phyloP scores from a whole-genome alignment of 768 basidiomycete genomes.

The Clavaria fumosa region DNA sequence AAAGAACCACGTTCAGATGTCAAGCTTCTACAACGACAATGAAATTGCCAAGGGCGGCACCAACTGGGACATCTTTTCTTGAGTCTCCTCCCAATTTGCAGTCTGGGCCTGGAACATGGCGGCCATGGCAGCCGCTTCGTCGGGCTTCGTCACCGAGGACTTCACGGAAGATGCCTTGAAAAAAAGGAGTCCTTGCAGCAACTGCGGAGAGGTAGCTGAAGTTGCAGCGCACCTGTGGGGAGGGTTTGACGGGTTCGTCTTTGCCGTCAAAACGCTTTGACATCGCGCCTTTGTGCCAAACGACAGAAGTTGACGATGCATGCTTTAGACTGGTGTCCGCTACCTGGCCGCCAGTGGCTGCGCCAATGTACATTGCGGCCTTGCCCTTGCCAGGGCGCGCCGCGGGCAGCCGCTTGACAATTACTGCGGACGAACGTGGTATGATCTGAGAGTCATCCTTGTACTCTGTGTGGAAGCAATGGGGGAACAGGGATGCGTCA shows the following conservation, averaged over 20 bases:
- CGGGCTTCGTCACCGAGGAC: conserved; percentile 39
- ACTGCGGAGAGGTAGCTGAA: conserved; percentile 2
- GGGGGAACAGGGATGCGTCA: not conserved
- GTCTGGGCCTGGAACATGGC: conserved; percentile 95
- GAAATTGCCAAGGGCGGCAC: conserved; percentile 49
- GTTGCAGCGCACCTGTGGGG: conserved; percentile 16
- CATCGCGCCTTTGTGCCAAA: conserved; percentile 65
- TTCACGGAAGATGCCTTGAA: conserved; percentile 21
- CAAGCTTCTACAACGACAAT: conserved; percentile 42
- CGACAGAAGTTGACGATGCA: conserved; percentile 20
- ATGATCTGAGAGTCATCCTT: conserved; percentile 85
- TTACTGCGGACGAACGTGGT: conserved; percentile 86
- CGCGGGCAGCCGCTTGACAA: conserved; percentile 83
- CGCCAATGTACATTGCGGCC: conserved; percentile 58
- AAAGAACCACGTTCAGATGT: conserved; percentile 46
- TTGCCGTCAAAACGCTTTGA: conserved; percentile 84
- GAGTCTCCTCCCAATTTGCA: conserved; percentile 95
- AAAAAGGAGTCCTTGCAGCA: conserved; percentile 4
- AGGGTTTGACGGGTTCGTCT: conserved; percentile 37
- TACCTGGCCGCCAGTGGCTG: conserved; percentile 26
- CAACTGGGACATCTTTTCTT: conserved; percentile 99
- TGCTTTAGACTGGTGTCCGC: conserved; percentile 31
- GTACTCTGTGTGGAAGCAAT: conserved; percentile 41
- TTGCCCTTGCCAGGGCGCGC: conserved; percentile 70
- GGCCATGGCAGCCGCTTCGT: conserved; percentile 92